Evolutionary conservation across 2,329 filamentous ascomycete species (phyloP), one percentile per base, ranked within the genome.

Genomic region (Macrophomina tecta): DNA sequence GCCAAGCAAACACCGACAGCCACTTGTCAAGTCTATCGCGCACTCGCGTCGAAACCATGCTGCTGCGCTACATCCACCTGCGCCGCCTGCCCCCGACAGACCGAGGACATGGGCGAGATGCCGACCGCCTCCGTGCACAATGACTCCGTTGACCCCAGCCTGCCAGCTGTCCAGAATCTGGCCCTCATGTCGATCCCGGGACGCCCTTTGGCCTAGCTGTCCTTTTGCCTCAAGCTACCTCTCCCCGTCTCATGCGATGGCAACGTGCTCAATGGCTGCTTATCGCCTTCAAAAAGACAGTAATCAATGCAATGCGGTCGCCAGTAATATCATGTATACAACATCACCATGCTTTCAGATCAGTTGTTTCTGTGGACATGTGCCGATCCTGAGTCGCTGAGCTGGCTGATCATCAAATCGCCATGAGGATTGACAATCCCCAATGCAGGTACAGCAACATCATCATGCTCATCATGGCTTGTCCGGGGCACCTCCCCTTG

Each of bases 341-440:
- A 30, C 40, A 23, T 2, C 14, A 32, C 4, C 38, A 28, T n/a
- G 28, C 38, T 46, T n/a, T 42, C 34, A 16, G 32, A 11, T 55
- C 55, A 16, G 3, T 45, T 28, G 16, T 46, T n/a, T 32, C 4
- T 48, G 40, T 48, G 5, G 40, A 61, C 46, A 42, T 34, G 58
- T 30, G 58, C 58, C 48, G 58, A 62, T 62, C 58, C 32, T 38
- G 45, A 49, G 58, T 9, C 32, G 58, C 48, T 62, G 58, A 62
- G 58, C 32, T 62, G 58, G 58, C 45, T 49, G 58, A 62, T 62
- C 58, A 32, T 49, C 58, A 46, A 55, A 62, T 62, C 58, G 11
- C 32, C 18, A 36, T 49, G 58, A 62, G 12, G 58, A 62, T 49
- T 34, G 28, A 18, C 56, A 23, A 4, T 40, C 46, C 30, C 30